Evolutionary conservation across 139 green algal genomes (phyloP).

Genomic region (Micractinium sp.): DNA sequence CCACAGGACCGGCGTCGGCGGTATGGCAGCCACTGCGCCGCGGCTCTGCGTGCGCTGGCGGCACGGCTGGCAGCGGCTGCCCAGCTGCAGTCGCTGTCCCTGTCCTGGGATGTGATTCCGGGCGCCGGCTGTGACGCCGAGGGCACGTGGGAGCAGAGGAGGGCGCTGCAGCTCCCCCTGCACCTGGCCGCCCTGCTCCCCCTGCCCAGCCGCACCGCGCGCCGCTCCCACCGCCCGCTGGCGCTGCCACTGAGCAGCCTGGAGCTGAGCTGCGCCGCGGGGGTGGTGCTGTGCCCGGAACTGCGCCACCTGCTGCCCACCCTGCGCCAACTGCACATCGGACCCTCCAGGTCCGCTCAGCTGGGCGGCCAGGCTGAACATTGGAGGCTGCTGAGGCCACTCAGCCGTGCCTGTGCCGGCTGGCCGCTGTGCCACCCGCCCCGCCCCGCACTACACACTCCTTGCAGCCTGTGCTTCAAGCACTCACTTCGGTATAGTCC

Average conservation of each 20-base stretch:
- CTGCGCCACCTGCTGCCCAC: not conserved
- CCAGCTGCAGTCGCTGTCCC: not conserved
- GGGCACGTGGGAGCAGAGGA: not conserved
- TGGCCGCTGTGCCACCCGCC: too few species aligned
- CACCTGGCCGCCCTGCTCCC: not conserved
- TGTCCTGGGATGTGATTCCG: not conserved
- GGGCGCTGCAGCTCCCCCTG: not conserved
- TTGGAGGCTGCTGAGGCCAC: too few species aligned
- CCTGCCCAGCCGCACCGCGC: not conserved
- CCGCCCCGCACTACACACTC: too few species aligned
- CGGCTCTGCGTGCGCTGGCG: not conserved
- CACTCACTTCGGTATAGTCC: too few species aligned
- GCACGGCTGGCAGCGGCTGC: not conserved
- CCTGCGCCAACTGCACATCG: not conserved
- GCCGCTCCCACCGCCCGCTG: not conserved
- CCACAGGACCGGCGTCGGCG: not conserved
- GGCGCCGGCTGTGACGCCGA: not conserved
- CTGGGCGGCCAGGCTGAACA: too few species aligned
- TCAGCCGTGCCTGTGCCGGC: too few species aligned
- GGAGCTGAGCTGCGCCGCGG: not conserved
- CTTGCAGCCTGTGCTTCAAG: too few species aligned
- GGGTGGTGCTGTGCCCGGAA: not conserved
- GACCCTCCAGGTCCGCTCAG: not conserved
- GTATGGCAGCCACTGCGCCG: not conserved
- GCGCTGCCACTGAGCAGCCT: not conserved